Evolutionary conservation across 306 rosid genomes (phyloP), one percentile per base, ranked within the genome.

Genomic region (Comarum palustre): DNA sequence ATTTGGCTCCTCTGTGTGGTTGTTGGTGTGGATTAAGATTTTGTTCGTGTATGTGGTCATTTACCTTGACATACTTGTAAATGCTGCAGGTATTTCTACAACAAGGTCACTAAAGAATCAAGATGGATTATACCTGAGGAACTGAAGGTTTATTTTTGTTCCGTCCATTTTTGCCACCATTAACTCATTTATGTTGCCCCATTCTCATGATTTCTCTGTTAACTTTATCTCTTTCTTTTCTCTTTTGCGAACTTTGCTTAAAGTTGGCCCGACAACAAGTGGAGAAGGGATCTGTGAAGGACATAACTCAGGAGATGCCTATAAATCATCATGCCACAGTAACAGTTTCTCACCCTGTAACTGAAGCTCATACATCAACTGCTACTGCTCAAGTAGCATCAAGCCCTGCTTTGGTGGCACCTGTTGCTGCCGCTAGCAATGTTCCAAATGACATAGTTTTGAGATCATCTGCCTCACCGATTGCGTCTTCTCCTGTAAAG

Each of bases 111-210:
- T 47, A 93, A 80, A 80, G 93, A 90, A 83, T 93, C 98, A 13
- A 93, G 90, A 84, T 93, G 98, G 98, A 77, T 68, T 29, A 86
- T 90, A 67, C 98, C 98, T 27, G 92, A 87, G 84, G 97, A 93
- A 51, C 79, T 90, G 76, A 93, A 90, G 97, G 98, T 90, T 76
- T 73, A 29, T 78, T 75, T 63, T 73, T 71, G 24, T 63, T 46
- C 69, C 73, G 73, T 59, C 55, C 57, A 41, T 11, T 46, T 43
- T 10, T 25, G 7, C 65, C 27, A 20, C 13, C 46, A 34, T 11
- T 34, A 61, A 27, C 6, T 41, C 57, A 72, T 73, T 27, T 25
- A 65, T 32, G 54, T 66, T 78, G 66, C 65, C 58, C 51, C 62
- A 10, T 57, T 22, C 58, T 67, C 4, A 19, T 38, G 25, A 17